Evolutionary conservation across 345 rosid genomes (phyloP).

Genomic region (Dipteronia dyeriana): DNA sequence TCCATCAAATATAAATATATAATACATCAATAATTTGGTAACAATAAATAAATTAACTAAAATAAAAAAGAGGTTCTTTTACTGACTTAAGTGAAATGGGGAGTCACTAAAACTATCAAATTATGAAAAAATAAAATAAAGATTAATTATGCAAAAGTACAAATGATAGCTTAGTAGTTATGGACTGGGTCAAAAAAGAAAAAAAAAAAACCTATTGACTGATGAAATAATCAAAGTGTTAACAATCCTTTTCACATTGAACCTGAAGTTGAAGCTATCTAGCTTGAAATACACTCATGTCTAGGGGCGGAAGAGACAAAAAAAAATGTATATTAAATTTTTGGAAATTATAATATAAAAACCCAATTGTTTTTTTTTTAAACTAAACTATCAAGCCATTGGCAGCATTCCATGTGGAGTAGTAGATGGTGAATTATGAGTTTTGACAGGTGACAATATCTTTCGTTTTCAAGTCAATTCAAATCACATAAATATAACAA

Average conservation of each 20-base stretch:
- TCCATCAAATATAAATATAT: constrained; percentile 7
- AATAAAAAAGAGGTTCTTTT: neutral
- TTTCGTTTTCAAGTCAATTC: constrained; percentile 18
- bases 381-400: neutral
- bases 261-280: neutral
- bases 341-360: neutral
- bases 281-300: neutral
- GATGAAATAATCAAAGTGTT: constrained; percentile 22
- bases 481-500: neutral
- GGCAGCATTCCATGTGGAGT: constrained; percentile 18
- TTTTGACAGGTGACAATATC: neutral
- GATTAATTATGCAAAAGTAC: neutral
- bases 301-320: no score
- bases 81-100: neutral
- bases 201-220: neutral
- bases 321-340: neutral
- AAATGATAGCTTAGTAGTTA: neutral
- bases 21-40: constrained; percentile 8
- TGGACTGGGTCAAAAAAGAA: constrained; percentile 25
- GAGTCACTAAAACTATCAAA: neutral
- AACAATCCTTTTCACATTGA: constrained; percentile 27
- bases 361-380: neutral
- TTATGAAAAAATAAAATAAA: neutral
- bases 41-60: neutral
- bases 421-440: constrained; percentile 3